These are phyloP conservation scores for Epicoccum nigrum DNA, from an alignment of 2,329 filamentous ascomycete genomes.

Conservation along the genomic window DNA sequence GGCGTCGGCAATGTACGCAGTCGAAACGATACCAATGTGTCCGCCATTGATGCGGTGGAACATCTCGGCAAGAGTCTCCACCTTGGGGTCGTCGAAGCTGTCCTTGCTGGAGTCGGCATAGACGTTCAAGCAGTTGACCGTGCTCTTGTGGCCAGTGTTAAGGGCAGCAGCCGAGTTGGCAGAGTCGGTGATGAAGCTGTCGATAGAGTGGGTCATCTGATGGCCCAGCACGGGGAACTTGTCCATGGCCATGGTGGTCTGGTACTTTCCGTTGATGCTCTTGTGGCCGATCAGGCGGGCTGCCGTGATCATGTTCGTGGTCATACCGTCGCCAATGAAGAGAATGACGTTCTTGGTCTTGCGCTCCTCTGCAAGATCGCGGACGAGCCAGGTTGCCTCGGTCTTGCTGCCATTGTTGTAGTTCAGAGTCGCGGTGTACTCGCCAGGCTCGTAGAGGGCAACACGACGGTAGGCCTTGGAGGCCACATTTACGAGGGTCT, in stretches of 20 bases:
- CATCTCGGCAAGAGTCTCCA: constrained; percentile 82
- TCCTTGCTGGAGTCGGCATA: constrained; percentile 78
- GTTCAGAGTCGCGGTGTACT: constrained; percentile 75
- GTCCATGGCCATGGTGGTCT: constrained; percentile 76
- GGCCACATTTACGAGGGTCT: constrained; percentile 79
- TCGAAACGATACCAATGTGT: constrained; percentile 70
- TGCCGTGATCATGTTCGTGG: constrained; percentile 79
- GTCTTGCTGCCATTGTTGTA: constrained; percentile 78
- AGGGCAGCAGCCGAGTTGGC: constrained; percentile 84
- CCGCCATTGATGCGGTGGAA: constrained; percentile 72
- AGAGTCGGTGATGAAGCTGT: constrained; percentile 84
- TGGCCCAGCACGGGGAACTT: constrained; percentile 85
- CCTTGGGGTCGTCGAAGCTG: constrained; percentile 81
- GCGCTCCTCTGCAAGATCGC: constrained; percentile 70
- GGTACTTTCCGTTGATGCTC: constrained; percentile 83
- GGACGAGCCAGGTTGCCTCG: constrained; percentile 76
- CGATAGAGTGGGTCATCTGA: constrained; percentile 86
- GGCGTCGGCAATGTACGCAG: constrained; percentile 81
- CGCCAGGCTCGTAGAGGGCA: constrained; percentile 77
- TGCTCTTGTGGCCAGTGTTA: constrained; percentile 83
- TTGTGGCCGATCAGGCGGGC: constrained; percentile 82
- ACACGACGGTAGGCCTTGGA: constrained; percentile 79
- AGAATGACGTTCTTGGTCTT: constrained; percentile 85
- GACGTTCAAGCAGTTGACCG: constrained; percentile 80
- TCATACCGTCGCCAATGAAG: constrained; percentile 76